Conservation (phyloP, 1,284 basidiomycete species). For the Erythrobasidium hasegawianum region DNA sequence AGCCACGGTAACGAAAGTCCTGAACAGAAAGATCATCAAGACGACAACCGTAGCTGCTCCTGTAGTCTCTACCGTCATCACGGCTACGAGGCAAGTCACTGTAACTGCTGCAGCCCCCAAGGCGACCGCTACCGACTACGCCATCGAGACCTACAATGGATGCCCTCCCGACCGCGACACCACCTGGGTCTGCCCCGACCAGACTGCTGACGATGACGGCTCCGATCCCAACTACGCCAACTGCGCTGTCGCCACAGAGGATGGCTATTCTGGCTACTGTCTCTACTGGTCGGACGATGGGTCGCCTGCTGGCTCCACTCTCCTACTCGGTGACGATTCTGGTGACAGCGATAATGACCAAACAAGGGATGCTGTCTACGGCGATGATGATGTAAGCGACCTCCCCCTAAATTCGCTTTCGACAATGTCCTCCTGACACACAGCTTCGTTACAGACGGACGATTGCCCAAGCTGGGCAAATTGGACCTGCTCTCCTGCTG, state of each 20-base stretch:
- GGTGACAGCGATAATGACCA: slow-evolving; percentile 2
- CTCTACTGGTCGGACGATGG: slow-evolving; percentile 10
- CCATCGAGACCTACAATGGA: background rate
- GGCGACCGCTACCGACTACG: background rate
- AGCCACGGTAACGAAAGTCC: background rate
- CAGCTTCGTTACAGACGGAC: background rate
- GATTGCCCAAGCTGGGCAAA: slow-evolving; percentile 16
- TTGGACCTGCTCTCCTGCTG: slow-evolving; percentile 6
- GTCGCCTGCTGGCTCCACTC: background rate
- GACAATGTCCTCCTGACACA: background rate
- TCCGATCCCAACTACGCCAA: background rate
- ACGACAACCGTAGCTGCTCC: background rate
- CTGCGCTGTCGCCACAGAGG: slow-evolving; percentile 2
- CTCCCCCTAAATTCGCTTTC: background rate
- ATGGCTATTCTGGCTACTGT: slow-evolving; percentile 6
- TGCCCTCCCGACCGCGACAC: slow-evolving; percentile 3
- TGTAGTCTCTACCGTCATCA: background rate
- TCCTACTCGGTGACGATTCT: slow-evolving; percentile 7
- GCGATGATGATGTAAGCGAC: slow-evolving; percentile 4
- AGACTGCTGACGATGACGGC: slow-evolving; percentile 9
- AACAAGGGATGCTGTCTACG: slow-evolving; percentile 1
- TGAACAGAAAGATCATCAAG: background rate
- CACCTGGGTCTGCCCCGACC: slow-evolving; percentile 4
- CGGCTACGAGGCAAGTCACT: background rate
- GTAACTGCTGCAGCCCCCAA: background rate